phyloP scores from a whole-genome alignment of 1,139 yeast species.

The Pichia sp. region DNA sequence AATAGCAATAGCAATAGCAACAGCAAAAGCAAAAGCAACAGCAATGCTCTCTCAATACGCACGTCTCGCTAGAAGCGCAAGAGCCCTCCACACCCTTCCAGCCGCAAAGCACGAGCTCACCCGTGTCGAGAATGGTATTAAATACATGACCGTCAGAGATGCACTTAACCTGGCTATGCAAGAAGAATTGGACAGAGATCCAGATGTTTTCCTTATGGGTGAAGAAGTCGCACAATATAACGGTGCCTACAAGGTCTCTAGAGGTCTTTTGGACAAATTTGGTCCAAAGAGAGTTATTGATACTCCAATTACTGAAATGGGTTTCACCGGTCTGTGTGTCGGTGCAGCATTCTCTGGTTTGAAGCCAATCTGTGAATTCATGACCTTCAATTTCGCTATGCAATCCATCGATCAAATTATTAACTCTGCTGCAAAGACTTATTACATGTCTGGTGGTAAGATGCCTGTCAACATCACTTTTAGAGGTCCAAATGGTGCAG shows the following conservation, averaged over 20 bases:
- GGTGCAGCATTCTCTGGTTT: constrained; percentile 98
- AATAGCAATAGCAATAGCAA: neutral
- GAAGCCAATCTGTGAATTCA: constrained; percentile 95
- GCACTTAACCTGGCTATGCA: constrained; percentile 93
- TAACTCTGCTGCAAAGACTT: constrained; percentile 98
- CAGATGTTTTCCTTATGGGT: constrained; percentile 90
- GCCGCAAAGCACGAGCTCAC: constrained; percentile 11
- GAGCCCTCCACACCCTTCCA: constrained; percentile 6
- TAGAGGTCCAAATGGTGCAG: constrained; percentile 99
- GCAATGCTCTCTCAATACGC: neutral
- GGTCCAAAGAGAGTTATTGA: constrained; percentile 96
- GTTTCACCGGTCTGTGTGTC: constrained; percentile 94
- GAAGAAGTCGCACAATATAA: constrained; percentile 99
- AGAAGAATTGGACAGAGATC: constrained; percentile 96
- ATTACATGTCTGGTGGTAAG: constrained; percentile 98
- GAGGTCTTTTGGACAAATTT: constrained; percentile 92
- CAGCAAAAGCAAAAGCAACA: neutral
- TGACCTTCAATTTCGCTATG: constrained; percentile 99
- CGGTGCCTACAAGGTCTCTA: constrained; percentile 97
- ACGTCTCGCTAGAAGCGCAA: neutral
- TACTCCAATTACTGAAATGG: constrained; percentile 99
- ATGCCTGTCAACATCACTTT: constrained; percentile 96
- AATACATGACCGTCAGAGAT: constrained; percentile 89
- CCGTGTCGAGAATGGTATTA: constrained; percentile 15
- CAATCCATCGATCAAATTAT: constrained; percentile 97